phyloP scores from a whole-genome alignment of 371 early-diverging fungal genomes.

The Basidiobolus meristosporus region DNA sequence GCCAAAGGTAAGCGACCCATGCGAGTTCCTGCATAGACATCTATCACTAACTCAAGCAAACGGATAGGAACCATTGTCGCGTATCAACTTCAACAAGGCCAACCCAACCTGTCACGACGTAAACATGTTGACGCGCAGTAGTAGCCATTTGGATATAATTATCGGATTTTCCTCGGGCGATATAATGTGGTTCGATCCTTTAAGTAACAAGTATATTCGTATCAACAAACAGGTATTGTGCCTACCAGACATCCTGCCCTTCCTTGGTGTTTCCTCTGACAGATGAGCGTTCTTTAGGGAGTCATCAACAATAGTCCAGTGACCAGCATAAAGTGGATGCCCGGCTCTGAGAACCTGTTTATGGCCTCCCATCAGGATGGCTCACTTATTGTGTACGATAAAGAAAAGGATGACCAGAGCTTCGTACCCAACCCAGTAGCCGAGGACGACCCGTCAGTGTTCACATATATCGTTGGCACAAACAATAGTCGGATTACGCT shows the following conservation, averaged over 20 bases:
- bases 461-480: no score
- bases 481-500: no score
- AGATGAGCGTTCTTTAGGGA: no score
- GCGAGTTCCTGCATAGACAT: no score
- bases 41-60: no score
- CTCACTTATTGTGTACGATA: slow-evolving; percentile 58
- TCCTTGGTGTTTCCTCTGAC: no score
- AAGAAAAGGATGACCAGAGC: slow-evolving; percentile 73
- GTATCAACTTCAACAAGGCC: slow-evolving; percentile 55
- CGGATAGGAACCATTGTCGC: slow-evolving; percentile 57
- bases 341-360: slow-evolving; percentile 68
- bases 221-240: slow-evolving; percentile 56
- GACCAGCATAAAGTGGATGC: slow-evolving; percentile 75
- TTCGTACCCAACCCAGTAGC: no score
- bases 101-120: slow-evolving; percentile 77
- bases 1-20: slow-evolving; percentile 22
- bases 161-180: slow-evolving; percentile 76
- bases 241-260: no score
- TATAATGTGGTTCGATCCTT: slow-evolving; percentile 66
- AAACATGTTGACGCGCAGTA: slow-evolving; percentile 41
- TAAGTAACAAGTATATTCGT: slow-evolving; percentile 54
- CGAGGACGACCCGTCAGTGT: no score
- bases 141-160: slow-evolving; percentile 49
- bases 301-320: slow-evolving; percentile 42
- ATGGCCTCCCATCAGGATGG: slow-evolving; percentile 64